Evolutionary conservation across 257 asterid genomes (phyloP).

Genomic region (Penstemon davidsonii): DNA sequence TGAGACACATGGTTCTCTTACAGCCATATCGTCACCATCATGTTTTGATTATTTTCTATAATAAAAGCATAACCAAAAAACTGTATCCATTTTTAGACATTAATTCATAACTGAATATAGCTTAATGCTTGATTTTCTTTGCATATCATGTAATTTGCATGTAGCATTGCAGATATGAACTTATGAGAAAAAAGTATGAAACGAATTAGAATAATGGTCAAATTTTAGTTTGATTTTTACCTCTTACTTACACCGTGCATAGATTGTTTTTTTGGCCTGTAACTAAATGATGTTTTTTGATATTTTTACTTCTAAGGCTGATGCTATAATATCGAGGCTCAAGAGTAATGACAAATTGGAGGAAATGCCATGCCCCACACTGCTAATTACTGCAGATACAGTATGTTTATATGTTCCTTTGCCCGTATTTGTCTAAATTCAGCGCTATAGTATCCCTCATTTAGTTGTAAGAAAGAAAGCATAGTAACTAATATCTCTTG

Average conservation of each 20-base stretch:
- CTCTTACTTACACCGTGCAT: slow-evolving; percentile 15
- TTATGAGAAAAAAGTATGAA: neutral
- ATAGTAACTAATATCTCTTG: no score
- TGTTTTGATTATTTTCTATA: no score
- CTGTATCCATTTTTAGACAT: neutral
- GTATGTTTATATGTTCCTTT: slow-evolving; percentile 44
- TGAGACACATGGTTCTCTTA: no score
- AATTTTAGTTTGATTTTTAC: slow-evolving; percentile 1
- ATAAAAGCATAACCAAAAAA: neutral
- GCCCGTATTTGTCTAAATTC: neutral
- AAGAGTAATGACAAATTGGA: slow-evolving; percentile 34
- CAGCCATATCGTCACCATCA: no score
- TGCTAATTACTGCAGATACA: slow-evolving; percentile 87
- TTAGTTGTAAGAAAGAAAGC: no score
- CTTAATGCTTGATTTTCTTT: slow-evolving; percentile 12
- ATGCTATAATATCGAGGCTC: slow-evolving; percentile 64
- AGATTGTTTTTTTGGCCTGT: neutral
- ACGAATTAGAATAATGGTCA: neutral
- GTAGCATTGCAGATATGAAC: neutral
- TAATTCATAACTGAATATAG: no score
- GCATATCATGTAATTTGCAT: slow-evolving; percentile 1
- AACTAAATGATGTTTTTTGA: slow-evolving; percentile 20
- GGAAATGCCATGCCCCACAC: slow-evolving; percentile 44
- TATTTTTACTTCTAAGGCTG: slow-evolving; percentile 53
- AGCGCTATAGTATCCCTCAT: neutral